Percentiles rank a stretch among this genome's conserved stretches.
Conservation (phyloP, 768 basidiomycete genomes). For the Plicaturopsis crispa region DNA sequence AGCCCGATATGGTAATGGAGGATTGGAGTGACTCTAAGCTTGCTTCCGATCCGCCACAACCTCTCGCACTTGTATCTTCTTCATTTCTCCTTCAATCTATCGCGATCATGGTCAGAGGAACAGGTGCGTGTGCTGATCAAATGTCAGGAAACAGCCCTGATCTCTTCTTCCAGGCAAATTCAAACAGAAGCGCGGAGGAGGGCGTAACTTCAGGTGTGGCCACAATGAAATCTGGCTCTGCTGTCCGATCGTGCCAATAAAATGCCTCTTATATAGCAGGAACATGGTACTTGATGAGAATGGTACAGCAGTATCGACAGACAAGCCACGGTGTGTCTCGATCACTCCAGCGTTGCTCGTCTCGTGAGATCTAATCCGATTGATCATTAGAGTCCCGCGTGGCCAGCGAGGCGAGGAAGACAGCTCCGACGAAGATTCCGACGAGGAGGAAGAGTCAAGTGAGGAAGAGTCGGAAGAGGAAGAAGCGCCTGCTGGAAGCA, state of each 20-base stretch:
- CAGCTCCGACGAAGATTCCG: conserved; percentile 28
- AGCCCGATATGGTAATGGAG: too few relatives aligned
- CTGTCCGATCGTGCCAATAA: conserved; percentile 6
- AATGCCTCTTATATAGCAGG: conserved; percentile 32
- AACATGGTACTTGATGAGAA: conserved; percentile 51
- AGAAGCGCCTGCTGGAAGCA: conserved; percentile 22
- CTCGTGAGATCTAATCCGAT: not conserved
- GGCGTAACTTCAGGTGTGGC: conserved; percentile 69
- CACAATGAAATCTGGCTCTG: conserved; percentile 4
- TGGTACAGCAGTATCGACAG: conserved; percentile 43
- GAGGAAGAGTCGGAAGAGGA: conserved; percentile 39
- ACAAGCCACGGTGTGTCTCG: conserved; percentile 34
- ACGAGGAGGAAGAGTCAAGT: conserved; percentile 29
- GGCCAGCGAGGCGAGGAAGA: conserved; percentile 21
- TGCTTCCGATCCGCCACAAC: not conserved
- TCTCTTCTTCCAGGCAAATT: too few relatives aligned
- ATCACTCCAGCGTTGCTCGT: not conserved
- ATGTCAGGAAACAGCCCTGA: too few relatives aligned
- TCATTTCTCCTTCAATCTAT: too few relatives aligned
- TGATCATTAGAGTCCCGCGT: conserved; percentile 6
- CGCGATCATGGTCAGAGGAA: conserved; percentile 22
- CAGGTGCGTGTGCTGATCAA: too few relatives aligned
- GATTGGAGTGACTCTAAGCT: too few relatives aligned
- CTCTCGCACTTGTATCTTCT: not conserved
- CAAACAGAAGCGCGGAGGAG: conserved; percentile 85